Evolutionary conservation across 371 early-diverging fungal genomes (phyloP).

Genomic region (Rhizopus sp.): DNA sequence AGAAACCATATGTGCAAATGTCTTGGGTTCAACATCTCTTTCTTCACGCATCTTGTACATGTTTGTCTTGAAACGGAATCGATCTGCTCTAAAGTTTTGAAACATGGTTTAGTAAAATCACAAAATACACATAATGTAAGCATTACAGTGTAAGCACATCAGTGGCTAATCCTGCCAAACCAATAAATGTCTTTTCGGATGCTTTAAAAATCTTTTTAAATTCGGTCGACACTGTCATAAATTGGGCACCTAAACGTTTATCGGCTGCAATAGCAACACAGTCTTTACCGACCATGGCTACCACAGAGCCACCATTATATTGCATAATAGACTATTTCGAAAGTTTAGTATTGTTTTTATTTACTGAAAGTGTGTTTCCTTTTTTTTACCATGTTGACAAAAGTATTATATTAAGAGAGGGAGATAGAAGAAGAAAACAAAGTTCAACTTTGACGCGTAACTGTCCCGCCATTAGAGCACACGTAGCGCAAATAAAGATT

Average conservation of each 20-base stretch:
- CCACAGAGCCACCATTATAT: constrained; percentile 95
- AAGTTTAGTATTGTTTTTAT: neutral
- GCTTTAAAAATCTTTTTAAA: constrained; percentile 94
- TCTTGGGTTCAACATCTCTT: constrained; percentile 95
- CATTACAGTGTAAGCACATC: constrained; percentile 97
- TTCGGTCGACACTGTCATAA: constrained; percentile 91
- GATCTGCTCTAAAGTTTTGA: constrained; percentile 65
- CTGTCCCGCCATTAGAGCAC: too few relatives aligned
- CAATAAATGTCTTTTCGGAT: constrained; percentile 87
- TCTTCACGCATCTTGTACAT: constrained; percentile 98
- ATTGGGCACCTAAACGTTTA: constrained; percentile 90
- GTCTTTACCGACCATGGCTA: constrained; percentile 99
- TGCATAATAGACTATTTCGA: constrained; percentile 72
- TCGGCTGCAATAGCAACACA: constrained; percentile 99
- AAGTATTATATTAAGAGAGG: neutral
- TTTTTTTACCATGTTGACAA: constrained; percentile 4
- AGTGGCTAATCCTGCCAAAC: constrained; percentile 97
- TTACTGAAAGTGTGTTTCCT: neutral
- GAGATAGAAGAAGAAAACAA: neutral
- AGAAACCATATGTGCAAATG: constrained; percentile 95
- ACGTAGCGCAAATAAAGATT: too few relatives aligned
- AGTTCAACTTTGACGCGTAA: constrained; percentile 1
- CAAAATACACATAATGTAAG: too few relatives aligned
- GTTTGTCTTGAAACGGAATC: constrained; percentile 94
- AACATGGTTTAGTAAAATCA: neutral